phyloP scores from a whole-genome alignment of 2,329 filamentous ascomycete genomes.

The Xylariales sp. region DNA sequence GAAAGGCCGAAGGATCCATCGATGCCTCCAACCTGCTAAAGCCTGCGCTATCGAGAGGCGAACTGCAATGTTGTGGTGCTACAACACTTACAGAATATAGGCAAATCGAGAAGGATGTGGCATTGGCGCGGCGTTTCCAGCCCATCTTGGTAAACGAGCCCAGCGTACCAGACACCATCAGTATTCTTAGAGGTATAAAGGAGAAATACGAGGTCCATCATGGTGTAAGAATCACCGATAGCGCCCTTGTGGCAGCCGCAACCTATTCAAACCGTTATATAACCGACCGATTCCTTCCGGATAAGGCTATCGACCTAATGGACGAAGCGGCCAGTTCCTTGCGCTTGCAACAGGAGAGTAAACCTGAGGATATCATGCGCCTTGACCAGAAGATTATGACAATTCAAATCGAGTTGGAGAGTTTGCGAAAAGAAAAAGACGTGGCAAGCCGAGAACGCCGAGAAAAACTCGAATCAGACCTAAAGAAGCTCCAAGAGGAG shows the following conservation, averaged over 20 bases:
- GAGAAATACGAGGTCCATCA: conserved; percentile 98
- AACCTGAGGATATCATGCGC: conserved; percentile 92
- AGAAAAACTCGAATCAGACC: conserved; percentile 82
- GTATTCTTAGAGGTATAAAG: conserved; percentile 95
- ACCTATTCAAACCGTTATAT: conserved; percentile 96
- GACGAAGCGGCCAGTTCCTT: conserved; percentile 94
- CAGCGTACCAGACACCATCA: conserved; percentile 90
- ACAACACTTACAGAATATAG: conserved; percentile 95
- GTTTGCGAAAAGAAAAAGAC: conserved; percentile 92
- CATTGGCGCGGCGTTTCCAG: conserved; percentile 91
- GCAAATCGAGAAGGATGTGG: conserved; percentile 94
- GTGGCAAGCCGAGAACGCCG: conserved; percentile 87
- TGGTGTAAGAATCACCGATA: conserved; percentile 93
- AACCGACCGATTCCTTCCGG: conserved; percentile 92
- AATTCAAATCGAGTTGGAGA: conserved; percentile 96
- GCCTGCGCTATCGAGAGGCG: conserved; percentile 90
- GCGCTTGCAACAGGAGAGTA: conserved; percentile 93
- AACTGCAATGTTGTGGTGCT: conserved; percentile 94
- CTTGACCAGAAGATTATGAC: conserved; percentile 97
- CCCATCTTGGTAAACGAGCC: conserved; percentile 95
- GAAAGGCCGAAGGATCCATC: conserved; percentile 95
- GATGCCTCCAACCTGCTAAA: conserved; percentile 96
- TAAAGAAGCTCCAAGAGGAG: conserved; percentile 83
- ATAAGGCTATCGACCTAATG: conserved; percentile 97
- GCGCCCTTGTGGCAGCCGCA: conserved; percentile 89